Evolutionary conservation across 768 basidiomycete species (phyloP).

Genomic region (Mycena maculata): DNA sequence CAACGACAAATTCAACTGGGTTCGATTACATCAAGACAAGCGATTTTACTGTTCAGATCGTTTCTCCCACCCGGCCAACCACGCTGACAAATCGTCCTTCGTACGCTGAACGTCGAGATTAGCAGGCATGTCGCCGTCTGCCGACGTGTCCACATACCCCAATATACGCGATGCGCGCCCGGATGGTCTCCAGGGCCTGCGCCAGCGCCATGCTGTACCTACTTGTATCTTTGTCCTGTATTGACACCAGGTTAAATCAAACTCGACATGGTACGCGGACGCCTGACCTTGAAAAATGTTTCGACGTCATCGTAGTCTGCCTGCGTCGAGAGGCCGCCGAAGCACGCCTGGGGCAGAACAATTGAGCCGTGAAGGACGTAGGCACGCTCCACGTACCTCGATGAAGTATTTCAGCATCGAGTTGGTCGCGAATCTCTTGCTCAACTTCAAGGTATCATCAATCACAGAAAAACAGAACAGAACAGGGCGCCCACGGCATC

Average conservation of each 20-base stretch:
- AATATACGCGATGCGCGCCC: constrained; percentile 57
- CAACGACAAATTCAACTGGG: too few relatives aligned
- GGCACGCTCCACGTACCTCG: neutral
- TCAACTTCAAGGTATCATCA: constrained; percentile 44
- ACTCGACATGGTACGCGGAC: neutral
- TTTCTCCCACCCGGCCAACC: constrained; percentile 26
- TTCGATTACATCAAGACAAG: too few relatives aligned
- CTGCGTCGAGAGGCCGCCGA: constrained; percentile 53
- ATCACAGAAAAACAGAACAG: neutral
- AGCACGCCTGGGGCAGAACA: constrained; percentile 7
- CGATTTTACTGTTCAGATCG: constrained; percentile 14
- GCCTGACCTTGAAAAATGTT: constrained; percentile 65
- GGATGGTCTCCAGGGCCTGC: constrained; percentile 62
- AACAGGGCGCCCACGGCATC: constrained; percentile 48
- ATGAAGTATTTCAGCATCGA: constrained; percentile 38
- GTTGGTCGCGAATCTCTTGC: constrained; percentile 62
- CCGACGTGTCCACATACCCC: constrained; percentile 42
- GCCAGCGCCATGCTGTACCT: constrained; percentile 58
- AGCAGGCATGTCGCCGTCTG: neutral
- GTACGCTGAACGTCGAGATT: constrained; percentile 9
- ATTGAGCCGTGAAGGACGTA: neutral
- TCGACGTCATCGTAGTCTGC: constrained; percentile 60
- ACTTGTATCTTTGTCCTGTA: constrained; percentile 56
- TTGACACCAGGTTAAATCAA: neutral
- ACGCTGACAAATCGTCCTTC: constrained; percentile 2